Percentiles rank a stretch among this genome's conserved stretches.
Conservation (phyloP, 2,329 filamentous ascomycete genomes). For the Aspergillus ibericus region DNA sequence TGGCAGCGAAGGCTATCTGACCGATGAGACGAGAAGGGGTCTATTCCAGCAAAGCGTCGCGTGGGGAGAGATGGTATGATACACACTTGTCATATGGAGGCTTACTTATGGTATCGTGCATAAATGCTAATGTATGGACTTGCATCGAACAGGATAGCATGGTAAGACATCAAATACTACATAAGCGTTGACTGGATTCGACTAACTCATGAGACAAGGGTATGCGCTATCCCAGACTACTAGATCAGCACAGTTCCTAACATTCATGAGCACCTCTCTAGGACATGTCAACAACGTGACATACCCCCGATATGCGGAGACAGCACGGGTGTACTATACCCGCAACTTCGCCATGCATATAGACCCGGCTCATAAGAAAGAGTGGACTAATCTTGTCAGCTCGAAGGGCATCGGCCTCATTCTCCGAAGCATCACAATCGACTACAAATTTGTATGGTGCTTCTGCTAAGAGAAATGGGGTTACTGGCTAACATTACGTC, state of each 20-base stretch:
- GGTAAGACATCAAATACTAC: constrained; percentile 34
- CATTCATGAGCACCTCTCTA: constrained; percentile 30
- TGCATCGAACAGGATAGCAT: constrained; percentile 43
- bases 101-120: not conserved
- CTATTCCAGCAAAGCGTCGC: constrained; percentile 67
- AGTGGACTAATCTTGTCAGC: constrained; percentile 70
- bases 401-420: constrained; percentile 71
- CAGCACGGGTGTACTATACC: constrained; percentile 75
- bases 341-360: constrained; percentile 65
- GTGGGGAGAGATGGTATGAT: constrained; percentile 79
- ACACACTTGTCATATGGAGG: not conserved
- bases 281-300: constrained; percentile 85
- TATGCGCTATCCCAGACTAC: constrained; percentile 14
- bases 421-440: constrained; percentile 73
- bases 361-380: constrained; percentile 59
- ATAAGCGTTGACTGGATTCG: not conserved
- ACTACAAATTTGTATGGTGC: constrained; percentile 79
- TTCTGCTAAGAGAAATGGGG: not conserved
- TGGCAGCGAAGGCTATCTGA: constrained; percentile 74
- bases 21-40: constrained; percentile 60
- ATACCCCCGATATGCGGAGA: constrained; percentile 82
- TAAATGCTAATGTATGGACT: constrained; percentile 20
- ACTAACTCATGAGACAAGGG: constrained; percentile 18
- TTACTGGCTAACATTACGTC: constrained; percentile 7
- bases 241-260: not conserved